Conservation (phyloP, 164 flowering plant genomes). For the Piper longum region DNA sequence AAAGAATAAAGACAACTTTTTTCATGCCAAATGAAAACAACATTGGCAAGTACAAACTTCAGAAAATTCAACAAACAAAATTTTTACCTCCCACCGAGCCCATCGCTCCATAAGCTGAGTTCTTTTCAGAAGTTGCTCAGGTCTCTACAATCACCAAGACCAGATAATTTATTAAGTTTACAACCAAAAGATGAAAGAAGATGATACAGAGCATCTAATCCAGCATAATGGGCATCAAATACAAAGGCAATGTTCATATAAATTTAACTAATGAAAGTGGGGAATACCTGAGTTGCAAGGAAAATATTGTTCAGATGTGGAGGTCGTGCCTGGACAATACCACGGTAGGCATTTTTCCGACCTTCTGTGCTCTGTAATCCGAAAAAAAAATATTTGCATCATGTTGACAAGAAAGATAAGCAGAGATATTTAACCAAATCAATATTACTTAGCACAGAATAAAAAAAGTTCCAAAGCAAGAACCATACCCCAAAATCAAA, state of each 20-base stretch:
- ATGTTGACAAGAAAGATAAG: background rate
- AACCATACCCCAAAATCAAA: conserved; percentile 88
- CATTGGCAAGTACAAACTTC: background rate
- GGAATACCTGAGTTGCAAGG: conserved; percentile 83
- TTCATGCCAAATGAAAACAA: background rate
- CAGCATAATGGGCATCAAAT: conserved; percentile 1
- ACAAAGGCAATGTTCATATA: background rate
- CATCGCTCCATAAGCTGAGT: conserved; percentile 99
- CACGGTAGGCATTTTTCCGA: conserved; percentile 80
- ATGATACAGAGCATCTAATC: background rate
- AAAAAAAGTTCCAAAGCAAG: background rate
- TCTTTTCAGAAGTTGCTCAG: conserved; percentile 88
- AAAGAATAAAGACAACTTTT: conserved; percentile 5
- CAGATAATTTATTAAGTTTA: background rate
- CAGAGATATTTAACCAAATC: background rate
- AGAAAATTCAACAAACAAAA: conserved; percentile 6
- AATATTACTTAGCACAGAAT: too few species aligned
- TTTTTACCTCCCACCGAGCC: conserved; percentile 95
- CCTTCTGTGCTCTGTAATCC: conserved; percentile 56
- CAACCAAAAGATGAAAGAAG: background rate
- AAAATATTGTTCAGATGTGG: conserved; percentile 88
- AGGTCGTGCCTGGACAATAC: conserved; percentile 87
- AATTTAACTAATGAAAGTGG: conserved; percentile 1
- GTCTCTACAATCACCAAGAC: conserved; percentile 43
- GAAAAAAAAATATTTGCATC: conserved; percentile 4